A percentile compares a stretch with the other conserved stretches of the same genome.
These are phyloP conservation scores for Zygosaccharomyces sapae DNA, from an alignment of 1,139 yeast genomes.

Conservation along the genomic window DNA sequence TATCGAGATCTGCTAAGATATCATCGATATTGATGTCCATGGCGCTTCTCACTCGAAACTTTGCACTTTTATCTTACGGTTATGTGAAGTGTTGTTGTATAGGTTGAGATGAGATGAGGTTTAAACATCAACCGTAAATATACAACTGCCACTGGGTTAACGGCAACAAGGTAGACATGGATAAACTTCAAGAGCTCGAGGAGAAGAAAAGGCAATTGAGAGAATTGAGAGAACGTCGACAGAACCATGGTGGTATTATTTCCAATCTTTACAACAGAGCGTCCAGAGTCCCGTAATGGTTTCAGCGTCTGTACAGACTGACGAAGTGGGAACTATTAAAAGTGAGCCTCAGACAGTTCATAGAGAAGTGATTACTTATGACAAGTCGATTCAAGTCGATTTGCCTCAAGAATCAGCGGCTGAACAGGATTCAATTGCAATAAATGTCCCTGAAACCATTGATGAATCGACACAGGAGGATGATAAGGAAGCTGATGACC, in stretches of 20 bases:
- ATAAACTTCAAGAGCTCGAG: slow-evolving; percentile 24
- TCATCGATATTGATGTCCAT: slow-evolving; percentile 60
- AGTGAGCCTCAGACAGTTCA: background rate
- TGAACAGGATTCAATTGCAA: slow-evolving; percentile 1
- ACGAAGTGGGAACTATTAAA: slow-evolving; percentile 5
- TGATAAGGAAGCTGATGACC: background rate
- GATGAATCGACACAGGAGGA: background rate
- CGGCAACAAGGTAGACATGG: slow-evolving; percentile 13
- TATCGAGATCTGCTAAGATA: slow-evolving; percentile 60
- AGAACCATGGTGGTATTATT: slow-evolving; percentile 7
- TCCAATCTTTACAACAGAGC: slow-evolving; percentile 7
- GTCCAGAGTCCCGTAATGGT: slow-evolving; percentile 11
- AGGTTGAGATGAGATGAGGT: slow-evolving; percentile 2
- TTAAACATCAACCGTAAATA: background rate
- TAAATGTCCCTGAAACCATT: slow-evolving; percentile 1
- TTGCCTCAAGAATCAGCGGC: slow-evolving; percentile 2
- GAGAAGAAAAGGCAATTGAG: slow-evolving; percentile 22
- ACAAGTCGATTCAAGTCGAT: slow-evolving; percentile 21
- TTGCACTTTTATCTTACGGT: background rate
- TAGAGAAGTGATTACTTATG: slow-evolving; percentile 19
- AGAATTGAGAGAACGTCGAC: slow-evolving; percentile 23
- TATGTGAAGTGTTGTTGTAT: background rate
- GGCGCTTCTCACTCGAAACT: background rate
- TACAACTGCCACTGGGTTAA: background rate
- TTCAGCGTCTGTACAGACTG: slow-evolving; percentile 23